Evolutionary conservation across 345 rosid genomes (phyloP).

Genomic region (Hirschfeldia incana): DNA sequence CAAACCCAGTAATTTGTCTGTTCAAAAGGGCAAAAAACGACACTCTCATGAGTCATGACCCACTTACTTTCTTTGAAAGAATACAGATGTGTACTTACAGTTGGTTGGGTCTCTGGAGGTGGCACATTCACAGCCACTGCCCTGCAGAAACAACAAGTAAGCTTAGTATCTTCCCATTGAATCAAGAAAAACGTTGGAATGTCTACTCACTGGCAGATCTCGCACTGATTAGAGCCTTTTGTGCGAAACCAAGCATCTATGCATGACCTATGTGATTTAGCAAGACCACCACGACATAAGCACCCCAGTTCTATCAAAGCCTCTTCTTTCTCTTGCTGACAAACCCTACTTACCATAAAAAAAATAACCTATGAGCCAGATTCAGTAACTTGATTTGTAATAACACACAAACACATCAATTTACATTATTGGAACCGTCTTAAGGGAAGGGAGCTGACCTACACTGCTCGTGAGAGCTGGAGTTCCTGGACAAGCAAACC

Average conservation of each 20-base stretch:
- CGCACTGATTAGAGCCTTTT: slow-evolving; percentile 84
- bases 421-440: slow-evolving; percentile 4
- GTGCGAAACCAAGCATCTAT: slow-evolving; percentile 86
- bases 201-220: slow-evolving; percentile 81
- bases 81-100: slow-evolving; percentile 45
- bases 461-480: slow-evolving; percentile 78
- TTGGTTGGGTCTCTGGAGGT: slow-evolving; percentile 70
- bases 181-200: neutral
- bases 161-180: slow-evolving; percentile 16
- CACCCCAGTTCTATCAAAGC: slow-evolving; percentile 80
- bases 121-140: slow-evolving; percentile 64
- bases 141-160: slow-evolving; percentile 47
- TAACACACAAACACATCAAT: neutral
- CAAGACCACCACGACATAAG: slow-evolving; percentile 82
- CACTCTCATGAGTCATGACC: neutral
- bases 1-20: slow-evolving; percentile 83
- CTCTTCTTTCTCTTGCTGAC: slow-evolving; percentile 90
- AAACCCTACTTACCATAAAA: slow-evolving; percentile 48
- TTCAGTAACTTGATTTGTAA: too few species aligned
- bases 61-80: neutral
- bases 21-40: slow-evolving; percentile 24
- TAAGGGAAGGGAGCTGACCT: slow-evolving; percentile 27
- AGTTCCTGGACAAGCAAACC: slow-evolving; percentile 52
- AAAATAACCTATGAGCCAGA: neutral
- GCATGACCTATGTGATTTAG: slow-evolving; percentile 75